Evolutionary conservation across 202 grass and related monocot species (phyloP), one percentile per base, ranked within the genome.

Genomic region (Panicum hallii): DNA sequence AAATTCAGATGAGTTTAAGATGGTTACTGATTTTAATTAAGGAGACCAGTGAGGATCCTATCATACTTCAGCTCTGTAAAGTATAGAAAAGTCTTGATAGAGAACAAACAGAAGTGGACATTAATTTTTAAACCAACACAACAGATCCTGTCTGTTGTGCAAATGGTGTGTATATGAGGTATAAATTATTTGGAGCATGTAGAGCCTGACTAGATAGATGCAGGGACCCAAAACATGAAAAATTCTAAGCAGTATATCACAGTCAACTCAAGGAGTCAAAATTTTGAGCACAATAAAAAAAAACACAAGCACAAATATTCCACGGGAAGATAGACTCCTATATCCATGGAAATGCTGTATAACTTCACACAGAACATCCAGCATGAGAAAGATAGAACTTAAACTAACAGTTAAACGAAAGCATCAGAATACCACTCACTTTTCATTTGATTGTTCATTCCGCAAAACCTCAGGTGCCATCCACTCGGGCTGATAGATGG

Each of bases 401-500:
- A 47, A 65, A 41, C 48, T 69, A 63, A 79, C 8, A 42, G 19
- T 52, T 67, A 26, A 72, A 81, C 42, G 58, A 78, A 64, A 53
- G 17, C 34, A 17, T 65, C 41, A 69, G 58, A 52, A 61, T 69
- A 89, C 6, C 32, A 88, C 90, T 99, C 72, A 99, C 97, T 99
- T 99, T 76, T 99, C 97, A 84, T 99, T 95, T 66, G 96, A 95
- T 66, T 92, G 93, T 89, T 99, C 96, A 75, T 99, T 99, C 55
- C 96, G 88, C 86, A 99, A 88, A 61, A 98, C 95, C 88, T 98
- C 95, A 5, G 95, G 95, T 58, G 95, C 96, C 96, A 98, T 98
- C 96, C 97, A 99, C 85, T 99, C 97, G 70, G 97, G 97, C 97
- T 99, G 83, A 76, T 63, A 81, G 62, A 75, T 41, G 67, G 79